A percentile compares a stretch with the other conserved stretches of the same genome.
These are phyloP conservation scores for Lachnellula arida DNA, from an alignment of 2,329 filamentous ascomycete species.

Conservation along the genomic window DNA sequence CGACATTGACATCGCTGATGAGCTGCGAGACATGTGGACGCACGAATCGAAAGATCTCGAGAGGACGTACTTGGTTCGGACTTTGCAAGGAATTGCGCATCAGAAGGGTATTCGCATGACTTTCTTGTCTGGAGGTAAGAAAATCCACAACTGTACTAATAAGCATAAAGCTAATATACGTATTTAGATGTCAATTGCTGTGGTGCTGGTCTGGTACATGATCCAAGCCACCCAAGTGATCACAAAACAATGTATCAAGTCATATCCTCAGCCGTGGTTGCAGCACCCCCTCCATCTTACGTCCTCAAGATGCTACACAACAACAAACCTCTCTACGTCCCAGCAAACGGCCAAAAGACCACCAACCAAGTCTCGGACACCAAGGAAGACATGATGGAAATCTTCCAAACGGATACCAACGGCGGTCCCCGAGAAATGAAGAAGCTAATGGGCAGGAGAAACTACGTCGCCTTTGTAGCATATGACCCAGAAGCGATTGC, in stretches of 20 bases:
- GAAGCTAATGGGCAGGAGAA: conserved; percentile 87
- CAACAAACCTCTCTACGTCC: conserved; percentile 87
- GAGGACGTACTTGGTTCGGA: conserved; percentile 92
- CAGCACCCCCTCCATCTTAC: conserved; percentile 78
- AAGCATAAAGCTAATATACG: conserved; percentile 13
- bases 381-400: conserved; percentile 99
- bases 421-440: conserved; percentile 79
- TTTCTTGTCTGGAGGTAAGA: conserved; percentile 80
- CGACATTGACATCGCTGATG: conserved; percentile 90
- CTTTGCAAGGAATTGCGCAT: conserved; percentile 88
- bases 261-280: conserved; percentile 88
- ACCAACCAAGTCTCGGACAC: conserved; percentile 78
- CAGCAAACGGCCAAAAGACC: conserved; percentile 78
- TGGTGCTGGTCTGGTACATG: conserved; percentile 89
- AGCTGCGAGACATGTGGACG: conserved; percentile 95
- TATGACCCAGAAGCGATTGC: conserved; percentile 74
- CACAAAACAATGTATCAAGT: conserved; percentile 99
- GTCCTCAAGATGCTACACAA: conserved; percentile 93
- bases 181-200: conserved; percentile 73
- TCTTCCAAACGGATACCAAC: conserved; percentile 90
- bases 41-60: conserved; percentile 97
- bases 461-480: conserved; percentile 89
- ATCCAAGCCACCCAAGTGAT: conserved; percentile 83
- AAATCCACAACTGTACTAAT: neutral
- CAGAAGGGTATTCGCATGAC: conserved; percentile 97